These are phyloP conservation scores for Petunia secreta DNA, from an alignment of 257 asterid species.

Conservation along the genomic window DNA sequence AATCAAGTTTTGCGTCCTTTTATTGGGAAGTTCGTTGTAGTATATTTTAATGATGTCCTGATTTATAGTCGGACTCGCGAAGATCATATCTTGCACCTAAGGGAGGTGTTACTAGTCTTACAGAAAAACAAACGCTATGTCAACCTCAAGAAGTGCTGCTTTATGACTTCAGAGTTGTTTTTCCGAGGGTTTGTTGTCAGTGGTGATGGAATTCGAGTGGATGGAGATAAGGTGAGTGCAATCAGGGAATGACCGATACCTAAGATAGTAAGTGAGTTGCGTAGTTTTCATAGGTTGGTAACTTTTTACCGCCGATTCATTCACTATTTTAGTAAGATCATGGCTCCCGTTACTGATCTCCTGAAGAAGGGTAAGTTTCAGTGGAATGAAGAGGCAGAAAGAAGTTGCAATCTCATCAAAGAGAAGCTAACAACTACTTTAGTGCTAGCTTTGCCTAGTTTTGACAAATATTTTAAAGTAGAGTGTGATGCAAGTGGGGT, in stretches of 20 bases:
- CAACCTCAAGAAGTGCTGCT: background rate
- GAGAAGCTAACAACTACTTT: background rate
- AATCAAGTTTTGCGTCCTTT: too few species aligned
- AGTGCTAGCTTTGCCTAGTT: background rate
- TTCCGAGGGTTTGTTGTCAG: constrained; percentile 9
- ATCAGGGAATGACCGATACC: constrained; percentile 4
- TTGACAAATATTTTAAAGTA: background rate
- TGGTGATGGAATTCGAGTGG: background rate
- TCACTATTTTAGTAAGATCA: background rate
- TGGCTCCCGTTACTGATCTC: background rate
- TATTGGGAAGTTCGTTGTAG: too few species aligned
- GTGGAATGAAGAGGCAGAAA: background rate
- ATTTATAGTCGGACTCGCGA: background rate
- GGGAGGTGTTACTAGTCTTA: background rate
- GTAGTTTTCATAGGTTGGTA: constrained; percentile 10
- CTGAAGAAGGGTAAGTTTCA: background rate
- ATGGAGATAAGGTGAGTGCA: background rate
- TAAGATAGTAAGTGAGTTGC: background rate
- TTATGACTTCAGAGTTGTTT: background rate
- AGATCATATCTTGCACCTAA: background rate
- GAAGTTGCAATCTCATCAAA: background rate
- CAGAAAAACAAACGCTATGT: background rate
- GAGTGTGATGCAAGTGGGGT: constrained; percentile 5
- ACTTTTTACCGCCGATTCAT: constrained; percentile 4
- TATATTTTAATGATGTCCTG: background rate